phyloP scores from a whole-genome alignment of 2,329 filamentous ascomycete genomes.

The Alternaria arborescens region DNA sequence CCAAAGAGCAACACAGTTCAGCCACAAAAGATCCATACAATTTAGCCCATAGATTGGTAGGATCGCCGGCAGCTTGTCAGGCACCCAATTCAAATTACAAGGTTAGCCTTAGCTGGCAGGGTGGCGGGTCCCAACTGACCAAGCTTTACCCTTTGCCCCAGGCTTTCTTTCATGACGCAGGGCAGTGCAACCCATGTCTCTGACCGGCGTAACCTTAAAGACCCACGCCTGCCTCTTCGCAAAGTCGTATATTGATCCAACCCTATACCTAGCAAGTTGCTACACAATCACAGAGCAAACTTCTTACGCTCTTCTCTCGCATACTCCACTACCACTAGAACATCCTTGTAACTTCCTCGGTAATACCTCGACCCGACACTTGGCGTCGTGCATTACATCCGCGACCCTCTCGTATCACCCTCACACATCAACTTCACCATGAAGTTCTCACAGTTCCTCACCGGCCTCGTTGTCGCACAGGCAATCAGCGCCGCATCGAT shows the following conservation, averaged over 20 bases:
- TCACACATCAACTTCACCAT: slow-evolving; percentile 28
- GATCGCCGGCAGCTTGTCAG: background rate
- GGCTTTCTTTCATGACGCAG: slow-evolving; percentile 25
- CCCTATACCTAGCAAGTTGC: slow-evolving; percentile 10
- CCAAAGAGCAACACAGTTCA: slow-evolving; percentile 2
- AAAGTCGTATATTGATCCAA: slow-evolving; percentile 1
- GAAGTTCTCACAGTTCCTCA: slow-evolving; percentile 37
- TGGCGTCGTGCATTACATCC: slow-evolving; percentile 13
- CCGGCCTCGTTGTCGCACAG: slow-evolving; percentile 35
- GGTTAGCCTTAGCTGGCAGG: background rate
- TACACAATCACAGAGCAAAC: slow-evolving; percentile 15
- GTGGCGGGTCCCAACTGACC: slow-evolving; percentile 10
- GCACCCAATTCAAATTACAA: slow-evolving; percentile 4
- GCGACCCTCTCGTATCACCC: slow-evolving; percentile 3
- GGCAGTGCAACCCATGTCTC: slow-evolving; percentile 15
- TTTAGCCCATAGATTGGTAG: slow-evolving; percentile 10
- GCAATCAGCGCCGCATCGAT: slow-evolving; percentile 38
- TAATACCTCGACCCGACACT: slow-evolving; percentile 2
- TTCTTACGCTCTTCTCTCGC: background rate
- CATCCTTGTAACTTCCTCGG: background rate
- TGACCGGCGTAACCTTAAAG: slow-evolving; percentile 16
- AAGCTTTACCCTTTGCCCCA: slow-evolving; percentile 9
- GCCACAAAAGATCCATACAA: background rate
- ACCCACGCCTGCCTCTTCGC: slow-evolving; percentile 14
- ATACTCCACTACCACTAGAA: background rate